phyloP scores from a whole-genome alignment of 2,329 filamentous ascomycete species.

The Cordyceps militaris region DNA sequence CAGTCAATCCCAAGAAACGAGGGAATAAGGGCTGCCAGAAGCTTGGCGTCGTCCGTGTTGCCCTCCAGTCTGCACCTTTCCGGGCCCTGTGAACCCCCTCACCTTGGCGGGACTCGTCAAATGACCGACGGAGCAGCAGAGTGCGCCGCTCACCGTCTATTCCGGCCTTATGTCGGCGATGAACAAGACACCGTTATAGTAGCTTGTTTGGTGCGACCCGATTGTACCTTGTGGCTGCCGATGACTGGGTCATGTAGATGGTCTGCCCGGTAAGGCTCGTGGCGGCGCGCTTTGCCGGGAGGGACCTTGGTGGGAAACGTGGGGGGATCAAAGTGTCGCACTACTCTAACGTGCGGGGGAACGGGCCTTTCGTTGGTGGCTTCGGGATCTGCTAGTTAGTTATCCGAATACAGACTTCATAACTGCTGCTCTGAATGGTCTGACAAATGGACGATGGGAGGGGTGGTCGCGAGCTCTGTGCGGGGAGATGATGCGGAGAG shows the following conservation, averaged over 20 bases:
- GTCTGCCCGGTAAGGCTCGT: background rate
- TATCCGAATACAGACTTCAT: too few relatives aligned
- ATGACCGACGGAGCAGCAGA: background rate
- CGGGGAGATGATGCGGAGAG: too few relatives aligned
- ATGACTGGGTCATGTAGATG: background rate
- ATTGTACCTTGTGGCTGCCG: background rate
- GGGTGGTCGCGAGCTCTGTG: too few relatives aligned
- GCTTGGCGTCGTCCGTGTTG: background rate
- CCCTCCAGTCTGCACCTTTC: background rate
- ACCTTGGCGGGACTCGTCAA: slow-evolving; percentile 1
- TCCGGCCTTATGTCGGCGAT: slow-evolving; percentile 11
- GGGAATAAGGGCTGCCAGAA: background rate
- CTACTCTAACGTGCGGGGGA: background rate
- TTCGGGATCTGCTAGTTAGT: background rate
- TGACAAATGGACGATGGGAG: too few relatives aligned
- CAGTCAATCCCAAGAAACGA: background rate
- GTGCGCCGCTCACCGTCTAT: slow-evolving; percentile 5
- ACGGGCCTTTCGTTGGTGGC: background rate
- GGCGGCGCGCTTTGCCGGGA: background rate
- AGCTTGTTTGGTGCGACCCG: background rate
- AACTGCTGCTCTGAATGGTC: too few relatives aligned
- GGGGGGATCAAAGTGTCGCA: background rate
- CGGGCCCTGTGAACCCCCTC: background rate
- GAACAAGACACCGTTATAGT: background rate
- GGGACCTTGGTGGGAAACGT: background rate